phyloP scores from a whole-genome alignment of 2,329 filamentous ascomycete genomes.

The Sarocladiaceae sp. region DNA sequence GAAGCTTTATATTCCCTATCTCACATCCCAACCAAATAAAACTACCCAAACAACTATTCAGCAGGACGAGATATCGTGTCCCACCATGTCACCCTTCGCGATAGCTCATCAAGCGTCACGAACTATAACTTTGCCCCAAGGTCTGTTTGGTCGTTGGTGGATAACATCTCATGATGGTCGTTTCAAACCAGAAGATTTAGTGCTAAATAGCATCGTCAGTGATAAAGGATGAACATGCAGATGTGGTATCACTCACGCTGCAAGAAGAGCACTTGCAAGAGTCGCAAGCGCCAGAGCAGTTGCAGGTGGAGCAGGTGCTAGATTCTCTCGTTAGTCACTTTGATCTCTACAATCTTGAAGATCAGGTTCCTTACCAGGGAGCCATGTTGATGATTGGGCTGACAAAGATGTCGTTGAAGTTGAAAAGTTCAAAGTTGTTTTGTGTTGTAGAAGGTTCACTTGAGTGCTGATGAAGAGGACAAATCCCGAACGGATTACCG shows the following conservation, averaged over 20 bases:
- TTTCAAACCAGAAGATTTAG: no score
- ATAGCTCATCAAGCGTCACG: no score
- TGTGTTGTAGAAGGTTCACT: background rate
- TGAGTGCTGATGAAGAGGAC: background rate
- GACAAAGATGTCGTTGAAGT: background rate
- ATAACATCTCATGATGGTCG: no score
- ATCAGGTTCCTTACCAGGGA: background rate
- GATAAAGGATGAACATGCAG: no score
- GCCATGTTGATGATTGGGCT: background rate
- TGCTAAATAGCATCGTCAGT: no score
- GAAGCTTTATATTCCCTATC: no score
- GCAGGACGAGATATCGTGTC: no score
- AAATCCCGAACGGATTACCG: background rate
- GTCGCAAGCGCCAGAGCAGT: slow-evolving; percentile 12
- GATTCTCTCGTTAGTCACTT: background rate
- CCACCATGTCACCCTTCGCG: no score
- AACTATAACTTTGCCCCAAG: no score
- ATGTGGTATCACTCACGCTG: slow-evolving; percentile 11
- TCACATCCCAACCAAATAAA: no score
- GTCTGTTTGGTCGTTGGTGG: no score
- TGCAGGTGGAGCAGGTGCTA: slow-evolving; percentile 11
- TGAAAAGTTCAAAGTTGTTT: background rate
- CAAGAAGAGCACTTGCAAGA: slow-evolving; percentile 11
- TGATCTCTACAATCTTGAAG: background rate
- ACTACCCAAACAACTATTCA: no score